Evolutionary conservation across 2,329 filamentous ascomycete species (phyloP).

Genomic region (Chaetomiaceae sp.): DNA sequence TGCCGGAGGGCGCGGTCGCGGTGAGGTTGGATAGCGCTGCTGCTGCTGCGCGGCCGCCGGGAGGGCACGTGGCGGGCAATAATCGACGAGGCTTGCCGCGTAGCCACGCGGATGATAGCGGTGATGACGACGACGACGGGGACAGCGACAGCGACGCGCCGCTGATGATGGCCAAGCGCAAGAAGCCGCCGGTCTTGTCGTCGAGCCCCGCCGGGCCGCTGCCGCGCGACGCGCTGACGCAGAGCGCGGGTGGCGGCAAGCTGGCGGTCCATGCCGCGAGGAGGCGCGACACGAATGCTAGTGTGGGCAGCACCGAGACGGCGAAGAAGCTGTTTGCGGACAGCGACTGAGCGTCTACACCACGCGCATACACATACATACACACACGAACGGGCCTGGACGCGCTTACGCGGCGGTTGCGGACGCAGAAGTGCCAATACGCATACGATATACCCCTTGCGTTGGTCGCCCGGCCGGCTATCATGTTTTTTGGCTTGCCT

Average conservation of each 20-base stretch:
- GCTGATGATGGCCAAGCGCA: constrained; percentile 47
- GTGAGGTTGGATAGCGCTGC: constrained; percentile 10
- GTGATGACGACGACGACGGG: constrained; percentile 36
- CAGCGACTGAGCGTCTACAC: constrained; percentile 26
- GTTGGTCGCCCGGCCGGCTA: no score
- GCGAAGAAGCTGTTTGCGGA: constrained; percentile 50
- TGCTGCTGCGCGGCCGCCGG: neutral
- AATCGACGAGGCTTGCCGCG: neutral
- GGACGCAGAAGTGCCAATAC: no score
- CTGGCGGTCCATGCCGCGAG: constrained; percentile 33
- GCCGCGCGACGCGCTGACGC: constrained; percentile 1
- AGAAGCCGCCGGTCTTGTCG: constrained; percentile 30
- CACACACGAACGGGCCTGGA: no score
- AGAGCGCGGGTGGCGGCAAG: no score
- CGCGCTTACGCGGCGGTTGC: no score
- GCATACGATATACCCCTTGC: no score
- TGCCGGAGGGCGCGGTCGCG: constrained; percentile 19
- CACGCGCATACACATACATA: no score
- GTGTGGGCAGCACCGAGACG: constrained; percentile 56
- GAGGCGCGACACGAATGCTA: constrained; percentile 55
- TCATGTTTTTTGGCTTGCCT: no score
- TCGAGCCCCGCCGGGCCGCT: neutral
- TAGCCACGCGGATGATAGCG: constrained; percentile 10
- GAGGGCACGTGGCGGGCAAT: neutral
- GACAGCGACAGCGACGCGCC: constrained; percentile 51